Evolutionary conservation across 257 asterid genomes (phyloP), one percentile per base, ranked within the genome.

Genomic region (Solanum medicagineum): DNA sequence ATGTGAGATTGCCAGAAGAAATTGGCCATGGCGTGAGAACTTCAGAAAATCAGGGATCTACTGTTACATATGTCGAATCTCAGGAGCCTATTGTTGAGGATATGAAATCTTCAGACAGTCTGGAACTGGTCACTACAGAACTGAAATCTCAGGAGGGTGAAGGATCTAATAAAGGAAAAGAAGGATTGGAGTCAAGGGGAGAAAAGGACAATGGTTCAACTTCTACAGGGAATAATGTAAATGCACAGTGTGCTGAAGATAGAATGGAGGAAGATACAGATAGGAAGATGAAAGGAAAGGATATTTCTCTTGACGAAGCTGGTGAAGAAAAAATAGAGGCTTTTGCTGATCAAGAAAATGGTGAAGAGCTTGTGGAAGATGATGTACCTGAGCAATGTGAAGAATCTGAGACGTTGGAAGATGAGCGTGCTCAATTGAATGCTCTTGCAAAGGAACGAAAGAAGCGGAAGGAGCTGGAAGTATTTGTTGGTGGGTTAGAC

Each of bases 401-500:
- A 80, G 92, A 88, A 89, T 89, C 91, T 74, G 92, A 88, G 81
- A 60, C 87, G 5, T 56, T 87, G 65, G 91, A 89, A 85, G 95
- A 90, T 68, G 95, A 92, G 83, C 89, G 45, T 22, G 88, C 87
- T 56, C 90, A 92, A 87, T 85, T 91, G 69, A 86, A 91, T 87
- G 92, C 92, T 62, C 92, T 87, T 84, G 92, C 92, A 26, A 84
- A 90, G 86, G 93, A 91, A 74, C 90, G 93, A 65, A 92, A 85
- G 89, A 86, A 85, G 65, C 90, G 92, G 91, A 93, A 90, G 79
- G 94, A 93, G 87, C 85, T 91, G 77, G 96, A 93, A 88, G 74
- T 93, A 80, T 93, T 93, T 86, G 94, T 93, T 86, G 94, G 94
- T 87, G 96, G 96, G 54, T 87, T 93, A 89, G 96, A 93, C 84